Evolutionary conservation across 2,329 filamentous ascomycete species (phyloP), one percentile per base, ranked within the genome.

Genomic region (Pezicula radicicola): DNA sequence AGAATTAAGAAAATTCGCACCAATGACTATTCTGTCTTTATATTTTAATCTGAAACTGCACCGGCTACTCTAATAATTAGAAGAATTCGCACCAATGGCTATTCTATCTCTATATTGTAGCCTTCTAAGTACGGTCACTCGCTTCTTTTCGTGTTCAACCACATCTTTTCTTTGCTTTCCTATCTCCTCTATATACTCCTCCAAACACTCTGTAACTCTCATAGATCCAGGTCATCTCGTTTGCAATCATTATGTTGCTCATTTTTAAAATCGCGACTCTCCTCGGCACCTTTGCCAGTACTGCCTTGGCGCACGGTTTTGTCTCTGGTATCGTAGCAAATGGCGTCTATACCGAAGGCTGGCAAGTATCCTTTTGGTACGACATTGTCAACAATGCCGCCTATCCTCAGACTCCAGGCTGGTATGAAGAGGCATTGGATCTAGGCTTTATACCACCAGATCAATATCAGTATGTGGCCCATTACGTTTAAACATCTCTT

Each of bases 391-490:
- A 56, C 12, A 46, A 51, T n/a, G 41, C 42, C 10, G 28, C 50
- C 3, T 47, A 51, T 70, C 60, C 54, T n/a, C 50, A 52, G 47
- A 49, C 50, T 53, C 51, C 67, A 59, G 46, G 72, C 60, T 70
- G 51, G 75, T 81, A 72, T 18, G 75, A 72, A 50, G 67, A 72
- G 6, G 73, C 73, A 12, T 55, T 62, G 1, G 79, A 84, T 63
- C 68, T 75, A 51, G 79, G 80, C 36, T 83, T 74, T 63, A 70
- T 83, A 50, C 65, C 72, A 10, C 73, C 72, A 1, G 59, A 62
- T 47, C 67, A 69, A 55, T 82, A 80, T 67, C 63, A 67, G 40
- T 25, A 25, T 25, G 25, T 6, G 3, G 25, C 25, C 6, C 6
- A 6, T 25, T 25, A 25, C 25, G 1, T 25, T 25, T 25, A 25